Conservation (phyloP, 768 basidiomycete species). For the Suillus lakei region DNA sequence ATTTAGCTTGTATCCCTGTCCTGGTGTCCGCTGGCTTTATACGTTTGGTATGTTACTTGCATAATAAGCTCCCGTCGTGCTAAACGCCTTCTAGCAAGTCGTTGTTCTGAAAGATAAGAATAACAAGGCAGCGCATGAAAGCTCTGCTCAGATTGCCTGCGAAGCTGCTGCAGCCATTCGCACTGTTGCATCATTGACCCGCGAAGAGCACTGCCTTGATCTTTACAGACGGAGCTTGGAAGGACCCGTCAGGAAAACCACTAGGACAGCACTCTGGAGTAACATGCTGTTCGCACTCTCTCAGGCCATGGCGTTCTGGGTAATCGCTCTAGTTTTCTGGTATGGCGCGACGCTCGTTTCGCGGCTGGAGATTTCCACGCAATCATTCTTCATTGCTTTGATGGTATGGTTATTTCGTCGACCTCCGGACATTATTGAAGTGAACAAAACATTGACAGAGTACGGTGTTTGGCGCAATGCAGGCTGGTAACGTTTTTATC, state of each 20-base stretch:
- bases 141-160: constrained; percentile 88
- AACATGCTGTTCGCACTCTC: constrained; percentile 73
- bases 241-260: constrained; percentile 67
- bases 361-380: constrained; percentile 52
- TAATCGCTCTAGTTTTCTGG: constrained; percentile 86
- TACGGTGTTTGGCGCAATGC: constrained; percentile 78
- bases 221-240: constrained; percentile 75
- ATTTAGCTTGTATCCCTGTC: constrained; percentile 67
- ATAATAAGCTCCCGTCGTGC: neutral
- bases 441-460: constrained; percentile 43
- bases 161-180: constrained; percentile 91
- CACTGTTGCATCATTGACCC: constrained; percentile 86
- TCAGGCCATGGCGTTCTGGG: constrained; percentile 76
- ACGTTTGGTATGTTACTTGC: constrained; percentile 58
- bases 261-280: constrained; percentile 64
- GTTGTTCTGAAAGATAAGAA: constrained; percentile 86
- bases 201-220: constrained; percentile 78
- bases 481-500: constrained; percentile 83
- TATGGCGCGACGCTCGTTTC: constrained; percentile 71
- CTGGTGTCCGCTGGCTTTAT: constrained; percentile 79
- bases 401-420: constrained; percentile 55
- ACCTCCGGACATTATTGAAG: neutral
- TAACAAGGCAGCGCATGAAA: constrained; percentile 80
- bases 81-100: constrained; percentile 52
- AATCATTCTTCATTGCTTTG: constrained; percentile 81